A percentile compares a stretch with the other conserved stretches of the same genome.
Evolutionary conservation across 495 filamentous ascomycete genomes (phyloP).

Genomic region (Copromyces sp.): DNA sequence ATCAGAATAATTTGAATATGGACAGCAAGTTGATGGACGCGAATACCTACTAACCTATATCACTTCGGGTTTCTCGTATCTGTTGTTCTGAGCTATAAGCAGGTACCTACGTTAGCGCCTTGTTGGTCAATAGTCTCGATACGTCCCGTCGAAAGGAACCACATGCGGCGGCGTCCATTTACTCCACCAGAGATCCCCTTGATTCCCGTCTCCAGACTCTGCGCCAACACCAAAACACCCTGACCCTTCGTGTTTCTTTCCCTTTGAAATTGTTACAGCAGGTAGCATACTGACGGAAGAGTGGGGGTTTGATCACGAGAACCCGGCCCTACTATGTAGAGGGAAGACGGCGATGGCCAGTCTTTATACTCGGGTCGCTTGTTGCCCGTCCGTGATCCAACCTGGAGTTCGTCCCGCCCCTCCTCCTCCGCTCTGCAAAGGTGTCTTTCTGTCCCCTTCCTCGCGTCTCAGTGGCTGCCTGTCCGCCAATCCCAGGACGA

Average conservation of each 20-base stretch:
- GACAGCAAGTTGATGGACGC: not conserved
- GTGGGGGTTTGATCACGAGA: not conserved
- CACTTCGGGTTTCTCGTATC: not conserved
- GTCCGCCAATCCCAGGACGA: conserved; percentile 17
- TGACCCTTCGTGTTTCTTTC: not conserved
- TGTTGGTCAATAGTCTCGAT: not conserved
- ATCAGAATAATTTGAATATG: not conserved
- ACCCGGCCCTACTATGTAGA: not conserved
- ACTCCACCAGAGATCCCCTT: not conserved
- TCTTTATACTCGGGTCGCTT: not conserved
- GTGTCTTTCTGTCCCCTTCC: not conserved
- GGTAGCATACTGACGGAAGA: not conserved
- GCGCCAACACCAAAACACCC: not conserved
- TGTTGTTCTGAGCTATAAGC: not conserved
- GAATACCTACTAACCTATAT: not conserved
- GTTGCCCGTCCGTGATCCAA: not conserved
- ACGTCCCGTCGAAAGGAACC: not conserved
- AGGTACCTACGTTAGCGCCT: not conserved
- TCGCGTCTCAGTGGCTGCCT: not conserved
- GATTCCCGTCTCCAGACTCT: not conserved
- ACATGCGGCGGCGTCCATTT: not conserved
- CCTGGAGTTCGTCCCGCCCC: not conserved
- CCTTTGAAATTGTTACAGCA: not conserved
- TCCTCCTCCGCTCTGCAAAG: not conserved
- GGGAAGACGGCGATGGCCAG: not conserved